Conservation (phyloP, 2,329 filamentous ascomycete genomes). For the Nigrospora osmanthi region DNA sequence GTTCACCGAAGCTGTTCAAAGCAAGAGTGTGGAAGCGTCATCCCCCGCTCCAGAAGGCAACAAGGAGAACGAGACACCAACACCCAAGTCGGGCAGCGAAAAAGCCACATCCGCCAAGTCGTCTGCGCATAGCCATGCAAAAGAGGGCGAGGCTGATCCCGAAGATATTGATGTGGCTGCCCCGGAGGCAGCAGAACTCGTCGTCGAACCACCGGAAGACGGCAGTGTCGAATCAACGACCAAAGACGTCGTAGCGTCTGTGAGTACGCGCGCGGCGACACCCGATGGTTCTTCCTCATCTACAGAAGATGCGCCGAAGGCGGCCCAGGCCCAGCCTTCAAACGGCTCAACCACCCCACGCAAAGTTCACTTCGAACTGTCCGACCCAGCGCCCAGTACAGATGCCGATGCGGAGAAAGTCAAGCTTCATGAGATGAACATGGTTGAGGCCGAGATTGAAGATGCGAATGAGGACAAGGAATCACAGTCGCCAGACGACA, state of each 20-base stretch:
- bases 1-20: slow-evolving; percentile 34
- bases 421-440: slow-evolving; percentile 24
- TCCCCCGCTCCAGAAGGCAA: not conserved
- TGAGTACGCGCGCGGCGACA: slow-evolving; percentile 3
- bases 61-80: not conserved
- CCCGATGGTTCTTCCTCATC: not conserved
- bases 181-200: slow-evolving; percentile 25
- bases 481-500: slow-evolving; percentile 4
- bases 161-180: slow-evolving; percentile 45
- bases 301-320: not conserved
- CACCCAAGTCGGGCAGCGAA: too few species aligned
- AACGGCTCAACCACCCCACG: not conserved
- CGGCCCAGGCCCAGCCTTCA: not conserved
- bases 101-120: too few species aligned
- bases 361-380: not conserved
- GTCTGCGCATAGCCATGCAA: not conserved
- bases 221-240: slow-evolving; percentile 5
- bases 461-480: slow-evolving; percentile 23
- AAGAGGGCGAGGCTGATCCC: slow-evolving; percentile 20
- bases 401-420: slow-evolving; percentile 6
- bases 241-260: slow-evolving; percentile 5
- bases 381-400: not conserved
- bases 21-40: not conserved
- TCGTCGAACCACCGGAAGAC: slow-evolving; percentile 17
- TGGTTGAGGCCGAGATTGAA: slow-evolving; percentile 27